Percentiles rank a stretch among this genome's conserved stretches.
Conservation (phyloP, 805 yeast genomes). For the Isabelozyma rhagii region DNA sequence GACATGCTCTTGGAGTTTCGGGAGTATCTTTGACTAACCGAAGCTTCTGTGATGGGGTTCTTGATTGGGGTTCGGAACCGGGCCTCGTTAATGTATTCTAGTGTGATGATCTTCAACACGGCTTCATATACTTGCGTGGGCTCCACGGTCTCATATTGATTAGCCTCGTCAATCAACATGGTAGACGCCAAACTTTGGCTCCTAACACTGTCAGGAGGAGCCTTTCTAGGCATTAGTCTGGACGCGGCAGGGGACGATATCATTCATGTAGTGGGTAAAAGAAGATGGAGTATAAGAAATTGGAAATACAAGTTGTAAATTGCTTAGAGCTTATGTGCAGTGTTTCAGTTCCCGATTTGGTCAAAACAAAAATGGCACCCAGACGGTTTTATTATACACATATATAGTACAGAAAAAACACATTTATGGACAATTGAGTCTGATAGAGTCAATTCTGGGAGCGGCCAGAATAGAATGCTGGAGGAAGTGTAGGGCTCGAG, state of each 20-base stretch:
- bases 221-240: constrained; percentile 2
- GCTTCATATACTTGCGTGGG: constrained; percentile 43
- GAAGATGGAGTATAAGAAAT: background rate
- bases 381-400: background rate
- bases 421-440: too few species aligned
- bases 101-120: constrained; percentile 51
- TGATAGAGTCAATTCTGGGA: too few species aligned
- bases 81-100: constrained; percentile 64
- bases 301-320: too few species aligned
- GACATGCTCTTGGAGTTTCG: constrained; percentile 20
- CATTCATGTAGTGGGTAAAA: background rate
- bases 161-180: constrained; percentile 13
- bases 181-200: constrained; percentile 24
- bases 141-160: constrained; percentile 17
- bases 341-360: background rate
- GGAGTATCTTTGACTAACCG: constrained; percentile 6
- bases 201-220: constrained; percentile 4
- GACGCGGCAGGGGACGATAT: constrained; percentile 6
- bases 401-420: background rate
- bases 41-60: constrained; percentile 9
- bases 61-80: constrained; percentile 44
- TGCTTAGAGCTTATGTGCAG: background rate
- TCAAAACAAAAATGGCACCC: background rate
- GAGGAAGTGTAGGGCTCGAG: background rate
- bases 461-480: background rate